Evolutionary conservation across 306 rosid genomes (phyloP), one percentile per base, ranked within the genome.

Genomic region (Castanea sativa): DNA sequence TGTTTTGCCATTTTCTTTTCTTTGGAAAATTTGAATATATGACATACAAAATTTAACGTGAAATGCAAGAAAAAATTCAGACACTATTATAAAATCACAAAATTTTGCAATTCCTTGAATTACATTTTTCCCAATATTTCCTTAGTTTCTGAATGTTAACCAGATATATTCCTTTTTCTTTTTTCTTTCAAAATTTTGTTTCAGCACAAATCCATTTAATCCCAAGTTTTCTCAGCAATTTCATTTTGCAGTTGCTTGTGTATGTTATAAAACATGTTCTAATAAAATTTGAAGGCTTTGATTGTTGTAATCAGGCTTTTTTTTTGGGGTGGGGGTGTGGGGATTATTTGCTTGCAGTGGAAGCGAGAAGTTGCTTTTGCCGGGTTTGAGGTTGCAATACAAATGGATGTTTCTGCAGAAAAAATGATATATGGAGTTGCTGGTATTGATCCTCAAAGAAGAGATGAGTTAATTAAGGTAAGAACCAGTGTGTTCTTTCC

Each of bases 321-420:
- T 16, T 81, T 33, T 4, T 0, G 3, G 45, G 45, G 11, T 8
- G 11, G 45, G 45, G 45, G 3, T 41, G 55, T 51, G 33, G 35
- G 2, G 16, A 52, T 49, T 27, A 6, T 55, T 41, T 19, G 53
- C 52, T 53, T 69, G 75, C 83, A 93, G 97, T 95, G 99, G 99
- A 85, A 91, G 82, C 81, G 98, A 53, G 99, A 95, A 53, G 97
- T 95, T 80, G 99, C 99, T 41, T 92, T 92, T 79, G 98, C 99
- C 4, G 98, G 99, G 49, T 94, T 90, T 76, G 99, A 89, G 3
- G 92, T 95, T 85, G 87, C 97, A 33, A 91, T 95, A 55, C 99
- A 95, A 69, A 92, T 95, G 92, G 95, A 93, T 77, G 76, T 94
- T 80, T 95, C 99, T 68, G 98, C 99, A 1, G 92, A 92, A 77